Base-by-base conservation (phyloP, 345 rosid genomes). In the Geranium rotundifolium region DNA sequence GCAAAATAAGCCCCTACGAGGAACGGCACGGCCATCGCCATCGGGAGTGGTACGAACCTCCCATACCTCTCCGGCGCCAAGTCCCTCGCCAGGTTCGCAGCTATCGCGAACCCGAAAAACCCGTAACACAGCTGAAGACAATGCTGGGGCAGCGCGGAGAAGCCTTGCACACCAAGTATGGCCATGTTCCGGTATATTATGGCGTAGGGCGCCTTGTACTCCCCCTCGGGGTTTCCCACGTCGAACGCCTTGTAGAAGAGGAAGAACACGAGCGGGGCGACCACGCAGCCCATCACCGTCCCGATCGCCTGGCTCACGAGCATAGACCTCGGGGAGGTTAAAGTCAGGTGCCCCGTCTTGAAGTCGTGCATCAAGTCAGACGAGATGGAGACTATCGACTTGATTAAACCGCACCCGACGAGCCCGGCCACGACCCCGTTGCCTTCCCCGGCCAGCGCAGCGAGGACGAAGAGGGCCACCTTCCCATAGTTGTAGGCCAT, bases 21-120 rank as follows among this genome's bases (percentile, higher is more conserved):
- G 81, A 91, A 91, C 8, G 96, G 97, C 27, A 86, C 95, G 0
- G 95, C 97, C 95, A 91, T 91, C 4, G 91, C 97, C 91, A 91
- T 91, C 1, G 95, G 97, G 4, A 91, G 87, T 4, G 96, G 97
- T 13, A 84, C 65, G 80, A 86, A 91, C 65, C 86, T 81, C 41
- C 87, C 82, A 0, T 79, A 58, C 20, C 41, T 68, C 27, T 63
- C 61, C 0, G 96, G 89, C 2, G 79, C 62, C 12, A 77, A 30
- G 59, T 88, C 96, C 72, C 90, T 80, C 19, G 67, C 31, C 63
- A 91, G 46, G 71, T 88, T 88, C 46, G 84, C 78, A 5, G 5
- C 72, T 12, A 84, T 63, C 4, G 96, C 88, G 55, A 86, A 88
- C 13, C 78, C 67, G 4, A 91, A 88, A 69, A 91, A 91, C 23